Conservation (phyloP, 1,139 yeast genomes). For the Candida tropicalis region DNA sequence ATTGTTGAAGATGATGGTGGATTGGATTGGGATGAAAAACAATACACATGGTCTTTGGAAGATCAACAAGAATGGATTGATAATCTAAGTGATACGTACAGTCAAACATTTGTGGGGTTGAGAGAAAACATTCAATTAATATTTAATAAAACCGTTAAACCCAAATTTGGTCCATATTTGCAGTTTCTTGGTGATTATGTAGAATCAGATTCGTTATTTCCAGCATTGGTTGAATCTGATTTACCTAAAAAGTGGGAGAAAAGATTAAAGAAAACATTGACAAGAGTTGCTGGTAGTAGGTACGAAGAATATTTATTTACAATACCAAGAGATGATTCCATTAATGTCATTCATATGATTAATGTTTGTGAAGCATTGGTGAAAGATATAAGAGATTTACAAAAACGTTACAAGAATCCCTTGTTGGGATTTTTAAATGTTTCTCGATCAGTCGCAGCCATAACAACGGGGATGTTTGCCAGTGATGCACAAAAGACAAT, state of each 20-base stretch:
- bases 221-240: conserved; percentile 37
- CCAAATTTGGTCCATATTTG: conserved; percentile 62
- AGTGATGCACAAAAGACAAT: conserved; percentile 67
- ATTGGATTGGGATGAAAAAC: conserved; percentile 38
- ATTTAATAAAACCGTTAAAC: conserved; percentile 52
- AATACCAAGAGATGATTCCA: conserved; percentile 63
- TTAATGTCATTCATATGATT: conserved; percentile 59
- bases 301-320: conserved; percentile 59
- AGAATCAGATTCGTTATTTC: conserved; percentile 50
- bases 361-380: conserved; percentile 61
- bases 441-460: conserved; percentile 56
- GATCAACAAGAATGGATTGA: conserved; percentile 58
- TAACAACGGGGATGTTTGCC: conserved; percentile 62
- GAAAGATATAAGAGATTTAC: conserved; percentile 52
- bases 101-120: conserved; percentile 49
- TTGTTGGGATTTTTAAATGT: conserved; percentile 61
- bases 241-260: conserved; percentile 54
- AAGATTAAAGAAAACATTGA: conserved; percentile 48
- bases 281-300: conserved; percentile 57
- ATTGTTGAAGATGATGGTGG: conserved; percentile 40
- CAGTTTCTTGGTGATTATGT: conserved; percentile 54
- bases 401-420: conserved; percentile 63
- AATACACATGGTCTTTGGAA: conserved; percentile 43
- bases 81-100: conserved; percentile 50
- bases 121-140: conserved; percentile 48